Percentiles rank a stretch among this genome's conserved stretches.
phyloP scores from a whole-genome alignment of 192 early-diverging fungal species.

The Coemansia sp. region DNA sequence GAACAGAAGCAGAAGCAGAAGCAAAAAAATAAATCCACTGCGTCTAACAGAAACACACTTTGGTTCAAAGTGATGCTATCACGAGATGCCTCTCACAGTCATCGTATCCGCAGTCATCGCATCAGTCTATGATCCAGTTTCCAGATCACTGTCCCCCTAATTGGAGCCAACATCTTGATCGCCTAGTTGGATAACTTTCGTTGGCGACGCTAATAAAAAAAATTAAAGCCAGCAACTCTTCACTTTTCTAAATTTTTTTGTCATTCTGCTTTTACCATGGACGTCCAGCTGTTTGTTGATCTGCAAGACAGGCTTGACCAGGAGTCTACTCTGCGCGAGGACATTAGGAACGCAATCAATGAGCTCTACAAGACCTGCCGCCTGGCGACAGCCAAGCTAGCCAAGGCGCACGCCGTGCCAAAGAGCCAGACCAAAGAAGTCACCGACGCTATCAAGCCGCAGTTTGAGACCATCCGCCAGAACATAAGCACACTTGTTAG shows the following conservation, averaged over 20 bases:
- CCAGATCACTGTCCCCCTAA: neutral
- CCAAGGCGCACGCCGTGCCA: constrained; percentile 40
- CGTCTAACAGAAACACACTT: neutral
- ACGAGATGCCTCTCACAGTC: neutral
- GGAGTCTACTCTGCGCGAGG: constrained; percentile 37
- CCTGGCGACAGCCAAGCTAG: constrained; percentile 36
- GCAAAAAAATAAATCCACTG: neutral
- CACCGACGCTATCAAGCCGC: constrained; percentile 13
- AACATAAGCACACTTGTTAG: constrained; percentile 19
- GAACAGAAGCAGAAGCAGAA: neutral
- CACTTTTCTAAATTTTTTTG: neutral
- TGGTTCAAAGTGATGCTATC: neutral
- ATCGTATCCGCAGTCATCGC: too few species aligned
- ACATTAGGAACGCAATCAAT: constrained; percentile 29
- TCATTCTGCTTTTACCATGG: constrained; percentile 17
- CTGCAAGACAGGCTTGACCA: constrained; percentile 47
- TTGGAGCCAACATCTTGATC: neutral
- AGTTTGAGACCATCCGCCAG: constrained; percentile 29
- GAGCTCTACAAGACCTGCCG: constrained; percentile 43
- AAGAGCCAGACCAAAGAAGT: constrained; percentile 26
- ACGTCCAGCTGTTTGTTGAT: constrained; percentile 46
- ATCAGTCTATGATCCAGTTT: neutral
- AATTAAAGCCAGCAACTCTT: neutral
- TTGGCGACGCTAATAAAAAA: neutral
- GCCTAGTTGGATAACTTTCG: neutral